These are phyloP conservation scores for Verticillium klebahnii DNA, from an alignment of 2,329 filamentous ascomycete species.

Conservation along the genomic window DNA sequence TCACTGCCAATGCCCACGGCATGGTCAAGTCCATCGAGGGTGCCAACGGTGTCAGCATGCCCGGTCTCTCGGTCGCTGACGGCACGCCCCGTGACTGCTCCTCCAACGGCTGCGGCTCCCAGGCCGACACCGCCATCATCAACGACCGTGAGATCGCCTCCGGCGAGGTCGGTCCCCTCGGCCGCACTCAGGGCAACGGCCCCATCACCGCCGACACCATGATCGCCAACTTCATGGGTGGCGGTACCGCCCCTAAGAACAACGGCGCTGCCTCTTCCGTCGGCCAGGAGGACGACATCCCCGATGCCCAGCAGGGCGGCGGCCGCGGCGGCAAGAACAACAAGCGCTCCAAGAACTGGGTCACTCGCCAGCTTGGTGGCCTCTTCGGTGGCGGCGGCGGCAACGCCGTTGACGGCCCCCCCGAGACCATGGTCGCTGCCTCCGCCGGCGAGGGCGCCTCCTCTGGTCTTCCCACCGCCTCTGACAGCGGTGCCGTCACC, in stretches of 20 bases:
- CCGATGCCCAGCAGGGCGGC: slow-evolving; percentile 10
- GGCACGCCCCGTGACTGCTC: slow-evolving; percentile 65
- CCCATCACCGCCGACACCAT: slow-evolving; percentile 53
- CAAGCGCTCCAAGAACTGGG: slow-evolving; percentile 18
- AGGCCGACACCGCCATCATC: slow-evolving; percentile 68
- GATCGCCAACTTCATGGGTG: slow-evolving; percentile 57
- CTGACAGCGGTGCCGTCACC: slow-evolving; percentile 55
- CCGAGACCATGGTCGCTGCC: slow-evolving; percentile 49
- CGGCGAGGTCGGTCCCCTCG: slow-evolving; percentile 52
- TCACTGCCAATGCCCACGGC: slow-evolving; percentile 51
- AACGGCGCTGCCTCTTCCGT: slow-evolving; percentile 30
- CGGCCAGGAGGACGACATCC: slow-evolving; percentile 40
- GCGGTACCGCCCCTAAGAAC: slow-evolving; percentile 30
- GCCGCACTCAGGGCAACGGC: slow-evolving; percentile 56
- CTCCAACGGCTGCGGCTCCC: slow-evolving; percentile 56
- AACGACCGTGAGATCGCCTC: slow-evolving; percentile 53
- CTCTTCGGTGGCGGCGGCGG: slow-evolving; percentile 30
- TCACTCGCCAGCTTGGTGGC: slow-evolving; percentile 17
- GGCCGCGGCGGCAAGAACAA: slow-evolving; percentile 13
- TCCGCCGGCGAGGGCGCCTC: slow-evolving; percentile 49
- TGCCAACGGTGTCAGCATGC: slow-evolving; percentile 59
- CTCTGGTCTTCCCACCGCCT: slow-evolving; percentile 54
- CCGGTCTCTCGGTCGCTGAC: slow-evolving; percentile 54
- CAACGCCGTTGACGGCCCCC: slow-evolving; percentile 33
- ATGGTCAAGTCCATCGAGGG: slow-evolving; percentile 51